These are phyloP conservation scores for Sarocladium brachiariae DNA, from an alignment of 2,329 filamentous ascomycete genomes.

Conservation along the genomic window DNA sequence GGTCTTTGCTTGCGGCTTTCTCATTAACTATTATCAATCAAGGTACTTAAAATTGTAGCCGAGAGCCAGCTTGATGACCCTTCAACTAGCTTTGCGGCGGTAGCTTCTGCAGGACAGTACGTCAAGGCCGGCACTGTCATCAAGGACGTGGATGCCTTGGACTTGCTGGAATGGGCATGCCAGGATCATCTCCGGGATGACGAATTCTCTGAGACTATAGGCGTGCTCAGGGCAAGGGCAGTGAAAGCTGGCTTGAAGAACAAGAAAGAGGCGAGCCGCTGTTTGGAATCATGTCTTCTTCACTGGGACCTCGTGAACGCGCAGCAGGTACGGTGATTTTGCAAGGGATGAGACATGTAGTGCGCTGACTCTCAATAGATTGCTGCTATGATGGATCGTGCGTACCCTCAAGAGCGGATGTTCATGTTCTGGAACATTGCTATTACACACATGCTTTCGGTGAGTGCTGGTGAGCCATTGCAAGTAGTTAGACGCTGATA, in stretches of 20 bases:
- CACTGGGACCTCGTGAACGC: conserved; percentile 50
- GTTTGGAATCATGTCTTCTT: conserved; percentile 45
- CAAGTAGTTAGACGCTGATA: not conserved
- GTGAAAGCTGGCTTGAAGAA: conserved; percentile 48
- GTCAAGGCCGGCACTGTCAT: conserved; percentile 38
- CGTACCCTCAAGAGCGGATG: conserved; percentile 38
- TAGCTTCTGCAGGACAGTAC: conserved; percentile 37
- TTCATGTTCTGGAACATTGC: conserved; percentile 50
- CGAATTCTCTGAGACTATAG: conserved; percentile 41
- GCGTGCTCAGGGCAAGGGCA: conserved; percentile 40
- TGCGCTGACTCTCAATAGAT: conserved; percentile 33
- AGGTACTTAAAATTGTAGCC: conserved; percentile 43
- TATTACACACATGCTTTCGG: conserved; percentile 46
- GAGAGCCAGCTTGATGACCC: conserved; percentile 47
- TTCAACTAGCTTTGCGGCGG: conserved; percentile 35
- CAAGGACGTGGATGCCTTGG: conserved; percentile 43
- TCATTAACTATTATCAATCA: conserved; percentile 3
- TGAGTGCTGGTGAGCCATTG: conserved; percentile 23
- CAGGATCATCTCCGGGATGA: conserved; percentile 28
- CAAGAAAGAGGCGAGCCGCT: conserved; percentile 32
- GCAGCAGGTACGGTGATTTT: conserved; percentile 39
- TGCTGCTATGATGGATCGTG: conserved; percentile 45
- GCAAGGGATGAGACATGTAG: not conserved
- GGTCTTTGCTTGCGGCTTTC: too few relatives aligned
- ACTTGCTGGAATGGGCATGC: conserved; percentile 50